Base-by-base conservation (phyloP, 352 stramenopile genomes). In the Phytophthora capsici region DNA sequence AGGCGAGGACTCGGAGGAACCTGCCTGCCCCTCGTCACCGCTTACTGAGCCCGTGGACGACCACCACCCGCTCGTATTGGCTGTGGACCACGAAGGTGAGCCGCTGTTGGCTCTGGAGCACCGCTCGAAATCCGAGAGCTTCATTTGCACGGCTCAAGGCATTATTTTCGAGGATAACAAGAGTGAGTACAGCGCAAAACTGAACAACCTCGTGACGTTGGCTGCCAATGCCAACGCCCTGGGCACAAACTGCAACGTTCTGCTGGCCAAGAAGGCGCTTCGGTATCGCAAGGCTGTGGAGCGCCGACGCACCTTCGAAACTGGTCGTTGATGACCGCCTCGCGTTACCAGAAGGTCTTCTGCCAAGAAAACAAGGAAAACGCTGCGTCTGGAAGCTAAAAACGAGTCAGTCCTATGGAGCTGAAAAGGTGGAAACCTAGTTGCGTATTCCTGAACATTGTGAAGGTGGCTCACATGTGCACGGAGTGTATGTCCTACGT, bases 101-200 rank as follows among this genome's bases (percentile, higher is more conserved):
- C 43, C 40, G 5, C 8, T 57, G 9, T 12, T 60, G 36, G 25
- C 51, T 19, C 34, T 64, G n/a, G 40, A 49, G n/a, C 45, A 55
- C 4, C 53, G 53, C 16, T 62, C 62, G 25, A 76, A 62, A 53
- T 75, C 67, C 26, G 67, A 75, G 40, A 63, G 52, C 48, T 72
- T 72, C 43, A 71, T 76, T 36, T 68, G 67, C 62, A 76, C 68
- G 22, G 46, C 47, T 14, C 68, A 76, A 16, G 68, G 68, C 25
- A 38, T 76, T 30, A 25, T 76, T 20, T 69, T 76, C 20, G 48
- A 72, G 34, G 49, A 68, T 57, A n/a, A 38, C 20, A 68, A 50
- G 17, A 50, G 41, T 25, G 34, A 37, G 6, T 69, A 62, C 52
- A 28, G 50, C 17, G 22, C 34, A 16, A 52, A 51, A 32, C 28